Conservation (phyloP, 306 rosid genomes). For the Calophaca sinica region DNA sequence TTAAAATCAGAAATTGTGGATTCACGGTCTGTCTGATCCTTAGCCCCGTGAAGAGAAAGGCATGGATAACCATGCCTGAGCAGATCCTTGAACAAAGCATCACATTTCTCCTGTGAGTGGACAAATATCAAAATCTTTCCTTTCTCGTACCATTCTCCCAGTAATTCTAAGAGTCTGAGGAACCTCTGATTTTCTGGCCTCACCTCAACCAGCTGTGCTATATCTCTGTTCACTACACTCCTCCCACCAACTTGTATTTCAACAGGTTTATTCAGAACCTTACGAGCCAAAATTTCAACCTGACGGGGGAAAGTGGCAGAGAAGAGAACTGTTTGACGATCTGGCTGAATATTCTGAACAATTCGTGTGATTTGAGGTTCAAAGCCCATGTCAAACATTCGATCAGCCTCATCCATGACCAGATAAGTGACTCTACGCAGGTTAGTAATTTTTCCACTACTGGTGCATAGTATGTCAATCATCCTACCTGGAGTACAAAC, state of each 20-base stretch:
- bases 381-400: constrained; percentile 99
- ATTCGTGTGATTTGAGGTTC: constrained; percentile 96
- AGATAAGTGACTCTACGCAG: constrained; percentile 88
- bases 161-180: constrained; percentile 79
- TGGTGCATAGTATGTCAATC: constrained; percentile 96
- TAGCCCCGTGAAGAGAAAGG: constrained; percentile 90
- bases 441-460: constrained; percentile 92
- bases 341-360: constrained; percentile 87
- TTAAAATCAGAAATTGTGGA: constrained; percentile 91
- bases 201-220: constrained; percentile 82
- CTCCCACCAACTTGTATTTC: constrained; percentile 96
- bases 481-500: constrained; percentile 98
- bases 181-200: constrained; percentile 85
- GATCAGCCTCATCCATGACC: constrained; percentile 98
- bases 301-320: constrained; percentile 96
- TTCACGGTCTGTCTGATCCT: constrained; percentile 95
- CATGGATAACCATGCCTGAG: constrained; percentile 91
- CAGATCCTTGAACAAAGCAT: constrained; percentile 83
- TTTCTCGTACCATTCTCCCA: constrained; percentile 94
- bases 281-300: constrained; percentile 90
- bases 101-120: constrained; percentile 93
- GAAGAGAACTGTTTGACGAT: constrained; percentile 90
- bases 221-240: constrained; percentile 96
- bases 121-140: constrained; percentile 94
- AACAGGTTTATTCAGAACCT: constrained; percentile 82